Percentiles rank a stretch among this genome's conserved stretches.
Evolutionary conservation across 2,329 filamentous ascomycete species (phyloP).

Genomic region (Xylariomycetidae sp.): DNA sequence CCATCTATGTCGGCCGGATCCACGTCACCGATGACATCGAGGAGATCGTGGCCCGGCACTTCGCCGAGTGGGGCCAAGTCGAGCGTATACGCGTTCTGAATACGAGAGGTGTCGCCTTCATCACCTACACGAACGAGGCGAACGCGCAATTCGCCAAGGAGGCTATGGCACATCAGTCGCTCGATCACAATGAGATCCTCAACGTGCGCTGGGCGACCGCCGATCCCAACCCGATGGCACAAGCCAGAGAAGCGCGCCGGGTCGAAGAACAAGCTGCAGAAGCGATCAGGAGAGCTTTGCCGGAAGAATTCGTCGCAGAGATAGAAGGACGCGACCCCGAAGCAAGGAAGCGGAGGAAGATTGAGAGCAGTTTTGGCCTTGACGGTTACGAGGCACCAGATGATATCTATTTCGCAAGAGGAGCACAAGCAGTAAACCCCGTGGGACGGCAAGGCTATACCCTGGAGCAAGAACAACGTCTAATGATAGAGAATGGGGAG

Average conservation of each 20-base stretch:
- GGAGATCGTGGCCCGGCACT: conserved; percentile 89
- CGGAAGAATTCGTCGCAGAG: conserved; percentile 86
- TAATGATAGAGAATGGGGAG: conserved; percentile 53
- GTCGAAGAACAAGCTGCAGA: conserved; percentile 97
- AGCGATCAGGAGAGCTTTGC: conserved; percentile 80
- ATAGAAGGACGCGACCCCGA: conserved; percentile 88
- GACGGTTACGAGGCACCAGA: conserved; percentile 92
- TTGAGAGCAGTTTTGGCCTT: conserved; percentile 83
- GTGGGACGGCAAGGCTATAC: conserved; percentile 53
- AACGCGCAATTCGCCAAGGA: conserved; percentile 90
- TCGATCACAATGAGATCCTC: conserved; percentile 87
- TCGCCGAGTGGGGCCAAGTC: conserved; percentile 92
- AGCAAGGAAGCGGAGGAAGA: conserved; percentile 78
- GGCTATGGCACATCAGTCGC: conserved; percentile 88
- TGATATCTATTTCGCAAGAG: conserved; percentile 83
- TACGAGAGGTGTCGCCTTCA: conserved; percentile 82
- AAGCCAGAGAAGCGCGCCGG: conserved; percentile 79
- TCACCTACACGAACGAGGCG: conserved; percentile 88
- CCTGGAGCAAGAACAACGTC: conserved; percentile 53
- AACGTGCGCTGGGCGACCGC: conserved; percentile 97
- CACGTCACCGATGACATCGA: conserved; percentile 96
- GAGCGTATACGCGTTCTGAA: conserved; percentile 86
- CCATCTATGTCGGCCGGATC: conserved; percentile 87
- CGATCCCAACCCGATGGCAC: conserved; percentile 91
- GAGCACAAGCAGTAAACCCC: conserved; percentile 61